Evolutionary conservation across 345 rosid genomes (phyloP), one percentile per base, ranked within the genome.

Genomic region (Ceriops zippeliana): DNA sequence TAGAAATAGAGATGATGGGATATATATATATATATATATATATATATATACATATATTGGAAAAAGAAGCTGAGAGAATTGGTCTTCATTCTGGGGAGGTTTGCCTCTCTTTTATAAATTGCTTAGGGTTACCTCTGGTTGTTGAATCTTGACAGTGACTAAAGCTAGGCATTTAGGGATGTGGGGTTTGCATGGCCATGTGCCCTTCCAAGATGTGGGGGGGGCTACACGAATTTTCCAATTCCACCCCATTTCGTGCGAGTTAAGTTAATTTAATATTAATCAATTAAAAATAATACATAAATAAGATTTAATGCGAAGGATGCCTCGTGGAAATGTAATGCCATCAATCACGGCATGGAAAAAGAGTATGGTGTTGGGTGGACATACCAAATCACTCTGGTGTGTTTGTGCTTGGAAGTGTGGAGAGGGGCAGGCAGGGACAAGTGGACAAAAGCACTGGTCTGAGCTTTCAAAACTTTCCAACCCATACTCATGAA

Each of bases 341-440:
- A 6, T 53, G 35, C 63, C 79, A 65, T 75, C 75, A 70, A 75
- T 75, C 75, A 75, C 75, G 79, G 71, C 56, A 34, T 52, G 79
- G 71, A 5, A 64, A 67, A 52, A 67, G n/a, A 13, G 59, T 4
- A 30, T 24, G 34, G 42, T 17, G 62, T 52, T 47, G 65, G 61
- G 71, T 20, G 56, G 15, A n/a, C 10, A 5, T 15, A 9, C 49
- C 26, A 9, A 24, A 24, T 24, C 68, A 5, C 24, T 4, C n/a
- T 34, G 22, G 59, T 35, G 19, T 15, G 4, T 15, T 10, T 24
- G 30, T 7, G 8, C 20, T 20, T 27, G 20, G 20, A 27, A 28
- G 52, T 9, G 26, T 19, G 22, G 30, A 15, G 54, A 67, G 35
- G 9, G 24, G 1, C 20, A 9, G 19, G 9, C 10, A 52, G 63